Conservation (phyloP, 164 flowering plant genomes). For the Malania oleifera region DNA sequence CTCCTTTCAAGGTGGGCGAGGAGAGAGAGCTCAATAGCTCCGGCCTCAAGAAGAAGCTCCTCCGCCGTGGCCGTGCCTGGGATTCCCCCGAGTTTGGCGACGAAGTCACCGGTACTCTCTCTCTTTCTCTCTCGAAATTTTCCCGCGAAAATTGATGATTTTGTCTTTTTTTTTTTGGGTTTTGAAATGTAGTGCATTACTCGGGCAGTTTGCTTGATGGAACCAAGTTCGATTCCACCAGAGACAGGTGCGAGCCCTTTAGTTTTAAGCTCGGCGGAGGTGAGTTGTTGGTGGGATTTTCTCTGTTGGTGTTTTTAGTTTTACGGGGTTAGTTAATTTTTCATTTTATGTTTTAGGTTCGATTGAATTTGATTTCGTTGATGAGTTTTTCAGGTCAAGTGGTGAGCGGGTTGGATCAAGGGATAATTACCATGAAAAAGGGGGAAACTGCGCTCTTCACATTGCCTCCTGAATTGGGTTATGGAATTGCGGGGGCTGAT, state of each 20-base stretch:
- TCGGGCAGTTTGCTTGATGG: constrained; percentile 54
- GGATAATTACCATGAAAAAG: constrained; percentile 57
- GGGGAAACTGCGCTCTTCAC: constrained; percentile 67
- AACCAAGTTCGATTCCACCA: constrained; percentile 44
- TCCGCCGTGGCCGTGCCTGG: constrained; percentile 49
- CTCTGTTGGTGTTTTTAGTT: neutral
- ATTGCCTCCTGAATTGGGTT: constrained; percentile 41
- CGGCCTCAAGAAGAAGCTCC: constrained; percentile 62
- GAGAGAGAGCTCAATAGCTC: constrained; percentile 44
- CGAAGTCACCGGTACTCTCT: constrained; percentile 56
- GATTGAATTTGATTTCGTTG: constrained; percentile 2
- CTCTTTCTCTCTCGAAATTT: neutral
- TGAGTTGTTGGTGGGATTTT: constrained; percentile 19
- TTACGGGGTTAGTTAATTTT: neutral
- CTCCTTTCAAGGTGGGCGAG: constrained; percentile 67
- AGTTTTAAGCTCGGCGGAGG: constrained; percentile 58
- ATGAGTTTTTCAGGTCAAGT: constrained; percentile 33
- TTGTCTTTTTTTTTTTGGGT: neutral
- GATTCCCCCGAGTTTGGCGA: constrained; percentile 61
- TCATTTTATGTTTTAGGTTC: neutral
- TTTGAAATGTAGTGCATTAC: constrained; percentile 50
- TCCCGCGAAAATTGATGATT: neutral
- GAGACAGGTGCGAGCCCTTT: constrained; percentile 38
- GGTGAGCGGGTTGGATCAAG: constrained; percentile 45
- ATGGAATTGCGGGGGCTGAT: constrained; percentile 28